Evolutionary conservation across 1,284 basidiomycete species (phyloP).

Genomic region (Sporisorium iseilematis-ciliati): DNA sequence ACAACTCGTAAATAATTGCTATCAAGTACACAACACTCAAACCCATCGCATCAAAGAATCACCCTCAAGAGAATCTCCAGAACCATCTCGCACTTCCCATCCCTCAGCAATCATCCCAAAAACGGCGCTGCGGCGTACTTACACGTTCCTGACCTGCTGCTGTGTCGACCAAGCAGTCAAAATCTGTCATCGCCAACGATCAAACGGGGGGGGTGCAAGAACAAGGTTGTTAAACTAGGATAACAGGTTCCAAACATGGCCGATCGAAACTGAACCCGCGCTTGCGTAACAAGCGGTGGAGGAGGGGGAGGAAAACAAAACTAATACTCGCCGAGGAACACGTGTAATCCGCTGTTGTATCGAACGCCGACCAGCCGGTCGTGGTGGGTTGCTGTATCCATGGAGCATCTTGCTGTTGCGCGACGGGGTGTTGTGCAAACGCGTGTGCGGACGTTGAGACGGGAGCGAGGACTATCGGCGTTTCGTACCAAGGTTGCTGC

Average conservation of each 20-base stretch:
- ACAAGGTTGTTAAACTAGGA: conserved; percentile 43
- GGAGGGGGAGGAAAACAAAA: conserved; percentile 9
- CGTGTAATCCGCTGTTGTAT: not conserved
- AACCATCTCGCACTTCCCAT: too few species aligned
- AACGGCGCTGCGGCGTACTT: not conserved
- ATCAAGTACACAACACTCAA: too few species aligned
- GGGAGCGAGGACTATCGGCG: not conserved
- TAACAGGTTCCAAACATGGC: conserved; percentile 31
- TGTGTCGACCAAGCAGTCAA: conserved; percentile 9
- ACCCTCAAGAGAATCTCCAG: too few species aligned
- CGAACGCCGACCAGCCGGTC: not conserved
- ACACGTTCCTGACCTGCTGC: conserved; percentile 7
- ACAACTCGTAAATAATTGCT: too few species aligned
- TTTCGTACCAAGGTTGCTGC: not conserved
- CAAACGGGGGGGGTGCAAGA: conserved; percentile 20
- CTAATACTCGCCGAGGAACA: conserved; percentile 48
- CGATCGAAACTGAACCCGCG: not conserved
- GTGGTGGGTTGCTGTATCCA: not conserved
- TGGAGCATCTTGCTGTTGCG: not conserved
- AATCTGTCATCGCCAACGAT: conserved; percentile 39
- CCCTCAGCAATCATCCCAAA: not conserved
- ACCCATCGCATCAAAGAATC: too few species aligned
- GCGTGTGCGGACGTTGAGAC: not conserved
- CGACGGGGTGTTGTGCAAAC: not conserved
- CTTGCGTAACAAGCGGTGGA: not conserved